Conservation (phyloP, 768 basidiomycete genomes). For the Gyrodon lividus region DNA sequence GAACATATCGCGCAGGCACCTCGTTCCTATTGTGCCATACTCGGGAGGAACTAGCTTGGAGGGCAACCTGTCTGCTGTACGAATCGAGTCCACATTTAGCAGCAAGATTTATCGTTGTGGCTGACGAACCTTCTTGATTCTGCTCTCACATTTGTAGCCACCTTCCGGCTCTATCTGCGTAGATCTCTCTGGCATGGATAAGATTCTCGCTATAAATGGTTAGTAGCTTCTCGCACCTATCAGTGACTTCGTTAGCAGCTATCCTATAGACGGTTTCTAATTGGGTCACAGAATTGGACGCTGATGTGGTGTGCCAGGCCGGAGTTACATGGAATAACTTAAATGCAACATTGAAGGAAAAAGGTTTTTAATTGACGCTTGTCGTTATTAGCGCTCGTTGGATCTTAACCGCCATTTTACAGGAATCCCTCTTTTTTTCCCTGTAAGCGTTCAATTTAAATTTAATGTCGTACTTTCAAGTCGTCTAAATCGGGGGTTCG, state of each 20-base stretch:
- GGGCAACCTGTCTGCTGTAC: slow-evolving; percentile 74
- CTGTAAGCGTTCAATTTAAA: slow-evolving; percentile 2
- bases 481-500: not conserved
- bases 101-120: not conserved
- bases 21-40: slow-evolving; percentile 73
- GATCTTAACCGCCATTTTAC: slow-evolving; percentile 1
- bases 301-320: slow-evolving; percentile 69
- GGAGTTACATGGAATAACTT: slow-evolving; percentile 77
- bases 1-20: slow-evolving; percentile 63
- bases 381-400: not conserved
- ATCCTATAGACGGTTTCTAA: not conserved
- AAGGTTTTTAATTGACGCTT: slow-evolving; percentile 31
- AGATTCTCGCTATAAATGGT: slow-evolving; percentile 54
- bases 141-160: slow-evolving; percentile 1
- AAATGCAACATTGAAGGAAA: slow-evolving; percentile 60
- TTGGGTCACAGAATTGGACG: slow-evolving; percentile 52
- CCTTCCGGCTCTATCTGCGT: slow-evolving; percentile 54
- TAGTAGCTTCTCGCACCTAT: slow-evolving; percentile 21
- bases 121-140: not conserved
- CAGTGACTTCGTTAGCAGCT: slow-evolving; percentile 5
- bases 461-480: too few relatives aligned
- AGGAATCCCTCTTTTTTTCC: slow-evolving; percentile 18
- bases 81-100: slow-evolving; percentile 8
- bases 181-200: slow-evolving; percentile 59
- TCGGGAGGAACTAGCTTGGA: slow-evolving; percentile 84